A percentile compares a stretch with the other conserved stretches of the same genome.
Conservation (phyloP, 805 yeast genomes). For the Priceomyces haplophilus region DNA sequence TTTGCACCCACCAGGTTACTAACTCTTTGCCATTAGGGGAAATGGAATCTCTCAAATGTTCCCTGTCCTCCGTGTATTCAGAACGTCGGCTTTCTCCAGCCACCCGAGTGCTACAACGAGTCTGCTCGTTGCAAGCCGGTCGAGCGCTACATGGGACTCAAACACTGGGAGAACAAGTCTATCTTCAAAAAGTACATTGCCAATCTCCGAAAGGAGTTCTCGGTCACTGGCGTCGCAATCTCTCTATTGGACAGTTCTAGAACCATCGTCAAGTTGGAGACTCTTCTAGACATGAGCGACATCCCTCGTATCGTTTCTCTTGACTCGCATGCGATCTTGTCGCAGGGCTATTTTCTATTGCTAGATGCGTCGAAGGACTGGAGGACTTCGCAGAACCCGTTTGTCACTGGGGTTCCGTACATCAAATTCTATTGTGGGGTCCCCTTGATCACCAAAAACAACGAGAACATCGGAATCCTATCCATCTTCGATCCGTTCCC, state of each 20-base stretch:
- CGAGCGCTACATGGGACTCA: slow-evolving; percentile 32
- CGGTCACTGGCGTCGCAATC: slow-evolving; percentile 53
- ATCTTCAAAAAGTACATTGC: slow-evolving; percentile 38
- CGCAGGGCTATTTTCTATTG: slow-evolving; percentile 52
- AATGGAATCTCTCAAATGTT: slow-evolving; percentile 53
- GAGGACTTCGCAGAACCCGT: slow-evolving; percentile 62
- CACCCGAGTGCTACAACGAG: slow-evolving; percentile 61
- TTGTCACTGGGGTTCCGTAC: slow-evolving; percentile 58
- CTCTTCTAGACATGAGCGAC: slow-evolving; percentile 45
- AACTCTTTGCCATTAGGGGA: slow-evolving; percentile 34
- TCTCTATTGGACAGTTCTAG: slow-evolving; percentile 51
- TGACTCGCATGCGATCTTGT: slow-evolving; percentile 67
- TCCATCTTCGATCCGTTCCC: slow-evolving; percentile 54
- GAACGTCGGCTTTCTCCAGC: slow-evolving; percentile 45
- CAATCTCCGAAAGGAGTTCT: slow-evolving; percentile 39
- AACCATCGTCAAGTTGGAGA: slow-evolving; percentile 50
- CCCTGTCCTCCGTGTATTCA: slow-evolving; percentile 55
- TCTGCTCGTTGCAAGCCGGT: slow-evolving; percentile 43
- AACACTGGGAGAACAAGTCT: slow-evolving; percentile 47
- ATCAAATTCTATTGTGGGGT: slow-evolving; percentile 66
- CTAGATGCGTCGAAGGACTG: slow-evolving; percentile 66
- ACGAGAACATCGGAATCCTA: slow-evolving; percentile 52
- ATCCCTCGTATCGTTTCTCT: slow-evolving; percentile 56
- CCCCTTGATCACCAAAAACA: slow-evolving; percentile 44
- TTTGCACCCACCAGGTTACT: slow-evolving; percentile 15